A percentile compares a stretch with the other conserved stretches of the same genome.
Evolutionary conservation across 163 green algal genomes (phyloP).

Genomic region (Chlorella variabilis): DNA sequence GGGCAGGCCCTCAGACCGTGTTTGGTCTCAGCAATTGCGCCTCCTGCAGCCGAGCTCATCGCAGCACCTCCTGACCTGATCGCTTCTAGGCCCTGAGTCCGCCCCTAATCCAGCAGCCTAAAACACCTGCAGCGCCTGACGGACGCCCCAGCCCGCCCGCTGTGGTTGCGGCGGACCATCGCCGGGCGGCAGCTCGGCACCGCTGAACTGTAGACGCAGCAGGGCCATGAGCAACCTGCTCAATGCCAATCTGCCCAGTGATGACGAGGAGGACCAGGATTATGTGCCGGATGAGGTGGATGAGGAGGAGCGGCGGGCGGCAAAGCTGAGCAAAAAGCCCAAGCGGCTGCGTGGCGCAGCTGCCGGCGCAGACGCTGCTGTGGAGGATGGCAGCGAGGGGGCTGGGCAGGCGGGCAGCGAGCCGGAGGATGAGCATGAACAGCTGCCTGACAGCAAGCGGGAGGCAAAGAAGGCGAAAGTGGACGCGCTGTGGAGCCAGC

Average conservation of each 20-base stretch:
- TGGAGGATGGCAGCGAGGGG: slow-evolving; percentile 11
- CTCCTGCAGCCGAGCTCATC: no score
- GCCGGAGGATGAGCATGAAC: slow-evolving; percentile 18
- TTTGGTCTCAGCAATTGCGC: no score
- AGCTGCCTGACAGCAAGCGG: slow-evolving; percentile 9
- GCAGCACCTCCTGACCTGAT: no score
- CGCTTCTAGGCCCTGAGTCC: no score
- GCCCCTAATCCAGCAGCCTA: no score
- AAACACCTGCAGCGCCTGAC: no score
- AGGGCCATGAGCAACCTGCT: slow-evolving; percentile 65
- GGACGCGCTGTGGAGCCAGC: slow-evolving; percentile 58
- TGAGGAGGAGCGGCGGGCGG: slow-evolving; percentile 35
- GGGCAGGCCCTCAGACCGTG: no score
- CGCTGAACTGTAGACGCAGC: no score
- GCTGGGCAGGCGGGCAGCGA: slow-evolving; percentile 30
- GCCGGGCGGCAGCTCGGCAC: no score
- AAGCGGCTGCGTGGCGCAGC: slow-evolving; percentile 18
- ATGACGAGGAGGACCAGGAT: slow-evolving; percentile 79
- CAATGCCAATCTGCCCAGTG: slow-evolving; percentile 65
- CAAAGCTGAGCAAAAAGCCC: slow-evolving; percentile 35
- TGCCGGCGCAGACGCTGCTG: background rate
- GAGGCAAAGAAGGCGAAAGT: slow-evolving; percentile 64
- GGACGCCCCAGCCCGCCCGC: no score
- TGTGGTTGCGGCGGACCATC: no score
- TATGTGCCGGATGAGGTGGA: slow-evolving; percentile 66